Conservation (phyloP, 2,329 filamentous ascomycete genomes). For the Hypoxylon sp. region DNA sequence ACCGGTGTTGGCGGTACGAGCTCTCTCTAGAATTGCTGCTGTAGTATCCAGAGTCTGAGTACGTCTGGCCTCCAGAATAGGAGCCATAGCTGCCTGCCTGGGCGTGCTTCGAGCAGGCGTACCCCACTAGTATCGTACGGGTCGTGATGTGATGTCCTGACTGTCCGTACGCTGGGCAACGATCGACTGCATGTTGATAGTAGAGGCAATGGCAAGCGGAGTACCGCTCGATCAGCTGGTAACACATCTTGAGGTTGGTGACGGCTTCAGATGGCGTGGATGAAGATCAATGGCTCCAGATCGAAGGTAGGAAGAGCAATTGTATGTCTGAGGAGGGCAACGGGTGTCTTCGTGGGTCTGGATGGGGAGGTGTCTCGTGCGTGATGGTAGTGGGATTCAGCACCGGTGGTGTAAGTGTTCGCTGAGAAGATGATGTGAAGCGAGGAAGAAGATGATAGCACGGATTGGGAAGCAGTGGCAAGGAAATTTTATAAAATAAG, state of each 20-base stretch:
- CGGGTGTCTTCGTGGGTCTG: conserved; percentile 2
- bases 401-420: conserved; percentile 33
- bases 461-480: conserved; percentile 34
- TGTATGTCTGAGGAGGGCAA: conserved; percentile 27
- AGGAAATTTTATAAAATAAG: conserved; percentile 46
- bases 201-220: conserved; percentile 89
- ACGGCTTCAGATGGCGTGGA: conserved; percentile 21
- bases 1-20: conserved; percentile 59
- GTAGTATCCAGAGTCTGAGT: conserved; percentile 68
- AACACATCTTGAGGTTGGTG: conserved; percentile 74
- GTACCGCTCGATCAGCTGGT: conserved; percentile 87
- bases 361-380: conserved; percentile 19
- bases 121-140: conserved; percentile 84
- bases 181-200: conserved; percentile 87
- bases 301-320: conserved; percentile 27
- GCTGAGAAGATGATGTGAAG: conserved; percentile 42
- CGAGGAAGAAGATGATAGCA: conserved; percentile 41
- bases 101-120: conserved; percentile 75
- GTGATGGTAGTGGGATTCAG: conserved; percentile 15
- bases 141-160: conserved; percentile 78
- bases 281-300: conserved; percentile 28
- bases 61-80: conserved; percentile 56
- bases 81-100: conserved; percentile 54
- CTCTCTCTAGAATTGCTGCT: conserved; percentile 62
- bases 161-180: conserved; percentile 80